Base-by-base conservation (phyloP, 2,329 filamentous ascomycete species). In the Helminthosporium solani region DNA sequence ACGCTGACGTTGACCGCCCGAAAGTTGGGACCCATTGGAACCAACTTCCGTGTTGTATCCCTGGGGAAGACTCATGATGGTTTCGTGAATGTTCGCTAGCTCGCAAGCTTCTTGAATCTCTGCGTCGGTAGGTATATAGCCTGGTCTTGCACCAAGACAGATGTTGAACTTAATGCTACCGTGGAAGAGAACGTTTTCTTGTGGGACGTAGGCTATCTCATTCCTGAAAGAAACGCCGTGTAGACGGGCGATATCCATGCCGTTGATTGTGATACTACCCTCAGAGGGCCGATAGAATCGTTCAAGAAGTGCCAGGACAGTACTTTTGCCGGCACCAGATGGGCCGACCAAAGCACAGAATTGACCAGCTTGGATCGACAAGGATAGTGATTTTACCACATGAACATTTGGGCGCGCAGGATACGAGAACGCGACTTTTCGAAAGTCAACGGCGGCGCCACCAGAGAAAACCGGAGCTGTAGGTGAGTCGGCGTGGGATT, bases 11-110 rank as follows among this genome's bases (percentile, higher is more conserved):
- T 75, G 73, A 3, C 73, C 72, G 21, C 73, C 73, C 14, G 71
- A 73, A 12, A 75, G 57, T 36, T 70, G 66, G 23, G 64, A 70
- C 6, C 71, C 72, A 27, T 67, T 70, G 4, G 67, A 60, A 9
- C 72, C 72, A 47, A 67, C 70, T n/a, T 66, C 64, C 0, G 85
- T 88, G 11, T 85, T 70, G 60, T 88, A 88, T 0, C 84, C 83
- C 12, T 85, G 71, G 0, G 84, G 84, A 14, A 89, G 70, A 1
- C 75, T 70, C 46, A 74, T 70, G 54, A 89, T 85, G 19, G 80
- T 82, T 20, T 88, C 82, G 67, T 88, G 84, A 51, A 89, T 86
- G 60, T 86, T 86, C 28, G 85, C 85, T 14, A 86, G 70, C 46
- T 78, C 77, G 60, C 85, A 88, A 0, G 85, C 85, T 42, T 81